Evolutionary conservation across 2,329 filamentous ascomycete species (phyloP), one percentile per base, ranked within the genome.

Genomic region (Aspergillus tamarii): DNA sequence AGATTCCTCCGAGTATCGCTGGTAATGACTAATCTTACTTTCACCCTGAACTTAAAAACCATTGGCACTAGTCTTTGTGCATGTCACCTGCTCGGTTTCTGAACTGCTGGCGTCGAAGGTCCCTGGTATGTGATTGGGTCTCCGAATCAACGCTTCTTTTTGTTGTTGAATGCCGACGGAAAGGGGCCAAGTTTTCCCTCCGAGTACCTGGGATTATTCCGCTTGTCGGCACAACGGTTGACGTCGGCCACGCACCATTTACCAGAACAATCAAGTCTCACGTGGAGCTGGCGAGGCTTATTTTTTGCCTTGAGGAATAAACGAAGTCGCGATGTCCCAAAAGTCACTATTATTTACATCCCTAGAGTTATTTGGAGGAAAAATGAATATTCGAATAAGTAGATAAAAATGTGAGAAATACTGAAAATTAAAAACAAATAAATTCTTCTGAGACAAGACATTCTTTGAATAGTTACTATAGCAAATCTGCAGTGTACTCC

Each of bases 1-100:
- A 16, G 39, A 39, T 64, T 56, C 53, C 62, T 66, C 67, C 67
- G 67, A 69, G 45, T 57, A 30, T 67, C 67, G 67, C 64, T 57
- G 60, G 11, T 65, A 60, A 57, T 46, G 39, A 53, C 41, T 56
- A 57, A 56, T 41, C n/a, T 23, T 23, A n/a, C 48, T 10, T 52
- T n/a, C 16, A 52, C 16, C 3, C 28, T 55, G 32, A 55, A 55
- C 32, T 39, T 39, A 26, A 23, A 55, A 19, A 19, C 3, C 7
- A 19, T 30, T 30, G 23, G 26, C 23, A 28, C 23, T 30, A 28
- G 26, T 16, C 9, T 26, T 26, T 30, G 16, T 30, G 45, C 32
- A 52, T 60, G 59, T 60, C 58, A 60, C 48, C 58, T 60, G 58
- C 36, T 36, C 14, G 3, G 23, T 43, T 28, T 60, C 48, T 39